Percentiles rank a stretch among this genome's conserved stretches.
Evolutionary conservation across 345 rosid species (phyloP).

Genomic region (Linum tenue): DNA sequence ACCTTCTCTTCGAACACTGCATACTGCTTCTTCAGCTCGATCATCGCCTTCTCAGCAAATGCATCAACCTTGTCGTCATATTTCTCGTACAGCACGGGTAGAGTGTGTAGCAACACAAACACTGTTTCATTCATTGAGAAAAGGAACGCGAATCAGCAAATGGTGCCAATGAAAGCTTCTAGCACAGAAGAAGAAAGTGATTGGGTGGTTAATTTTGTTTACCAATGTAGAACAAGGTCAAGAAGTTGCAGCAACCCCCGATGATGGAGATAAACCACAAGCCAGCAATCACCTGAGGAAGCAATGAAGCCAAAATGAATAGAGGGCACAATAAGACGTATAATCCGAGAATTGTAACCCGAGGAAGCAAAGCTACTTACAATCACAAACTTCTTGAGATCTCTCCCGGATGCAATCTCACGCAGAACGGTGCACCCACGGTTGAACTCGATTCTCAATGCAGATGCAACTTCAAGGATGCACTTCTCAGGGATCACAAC

Average conservation of each 20-base stretch:
- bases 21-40: background rate
- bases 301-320: background rate
- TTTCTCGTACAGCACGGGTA: conserved; percentile 1
- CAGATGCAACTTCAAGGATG: conserved; percentile 18
- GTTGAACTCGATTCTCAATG: conserved; percentile 20
- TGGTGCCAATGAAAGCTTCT: background rate
- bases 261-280: conserved; percentile 3
- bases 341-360: background rate
- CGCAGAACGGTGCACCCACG: conserved; percentile 9
- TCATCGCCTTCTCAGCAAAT: conserved; percentile 4
- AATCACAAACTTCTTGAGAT: conserved; percentile 17
- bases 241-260: conserved; percentile 8
- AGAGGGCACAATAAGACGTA: too few species aligned
- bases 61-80: conserved; percentile 2
- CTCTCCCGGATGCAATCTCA: conserved; percentile 20
- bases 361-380: conserved; percentile 9
- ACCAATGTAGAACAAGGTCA: conserved; percentile 4
- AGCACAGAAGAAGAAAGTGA: too few species aligned
- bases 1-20: background rate
- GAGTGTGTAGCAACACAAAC: conserved; percentile 2
- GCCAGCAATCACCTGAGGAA: conserved; percentile 3
- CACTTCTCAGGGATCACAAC: conserved; percentile 18
- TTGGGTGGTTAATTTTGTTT: too few species aligned
- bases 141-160: background rate
- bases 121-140: background rate